Evolutionary conservation across 441 rosid species (phyloP), one percentile per base, ranked within the genome.

Genomic region (Geranium incanum): DNA sequence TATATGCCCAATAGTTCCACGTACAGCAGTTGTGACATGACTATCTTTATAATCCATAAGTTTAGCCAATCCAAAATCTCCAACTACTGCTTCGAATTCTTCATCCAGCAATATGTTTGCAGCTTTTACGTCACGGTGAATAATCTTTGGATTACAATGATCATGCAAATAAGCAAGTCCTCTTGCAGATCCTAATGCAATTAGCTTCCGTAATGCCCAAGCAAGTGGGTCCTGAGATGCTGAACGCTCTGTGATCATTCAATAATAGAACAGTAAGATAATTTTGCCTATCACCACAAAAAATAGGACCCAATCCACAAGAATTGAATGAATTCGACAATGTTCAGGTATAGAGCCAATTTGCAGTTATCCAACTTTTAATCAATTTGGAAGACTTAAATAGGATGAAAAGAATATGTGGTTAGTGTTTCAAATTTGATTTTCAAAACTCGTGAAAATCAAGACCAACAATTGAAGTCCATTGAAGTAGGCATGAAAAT

Each of bases 111-210:
- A 57, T 4, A 70, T 55, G 16, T 70, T 70, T 4, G 72, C 72
- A 5, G 72, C 72, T 70, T 70, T 70, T 37, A 70, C 66, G 55
- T 70, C 72, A 23, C 66, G 23, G 8, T 70, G 66, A 11, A 69
- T 69, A 55, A 69, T 69, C 65, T 69, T 69, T 0, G 71, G 43
- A 33, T 50, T 41, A 28, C 71, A 69, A 16, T 69, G 64, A 7
- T 50, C 71, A 7, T 69, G 71, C 64, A 69, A 70, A 62, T 59
- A 70, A 18, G 73, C 16, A 62, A 70, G 67, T 2, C 50, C 73
- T 28, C 73, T 70, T 9, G 73, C 73, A 15, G 73, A 60, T n/a
- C 73, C 73, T 21, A 70, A 55, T 8, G 73, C 73, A 15, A 70
- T 70, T 39, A n/a, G 33, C 73, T 60, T 59, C 48, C 73, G 18